These are phyloP conservation scores for Penicillium sp. DNA, from an alignment of 2,329 filamentous ascomycete genomes.

Conservation along the genomic window DNA sequence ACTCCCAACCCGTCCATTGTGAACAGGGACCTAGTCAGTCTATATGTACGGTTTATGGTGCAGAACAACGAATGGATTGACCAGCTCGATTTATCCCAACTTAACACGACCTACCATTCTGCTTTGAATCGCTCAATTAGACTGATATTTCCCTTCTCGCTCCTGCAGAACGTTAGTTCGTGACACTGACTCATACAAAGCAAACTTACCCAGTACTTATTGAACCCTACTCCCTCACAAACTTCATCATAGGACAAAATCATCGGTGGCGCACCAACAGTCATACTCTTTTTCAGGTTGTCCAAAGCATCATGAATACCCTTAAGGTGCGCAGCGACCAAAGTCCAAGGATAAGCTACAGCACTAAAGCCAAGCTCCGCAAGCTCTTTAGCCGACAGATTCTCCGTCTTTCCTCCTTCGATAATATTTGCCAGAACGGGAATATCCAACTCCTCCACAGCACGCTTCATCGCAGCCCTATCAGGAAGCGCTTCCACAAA, in stretches of 20 bases:
- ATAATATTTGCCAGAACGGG: constrained; percentile 49
- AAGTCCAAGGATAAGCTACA: constrained; percentile 48
- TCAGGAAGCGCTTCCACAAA: constrained; percentile 50
- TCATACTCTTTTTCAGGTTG: constrained; percentile 45
- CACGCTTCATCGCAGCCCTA: constrained; percentile 43
- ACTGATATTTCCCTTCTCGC: constrained; percentile 23
- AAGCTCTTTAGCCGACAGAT: constrained; percentile 41
- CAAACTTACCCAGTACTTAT: constrained; percentile 41
- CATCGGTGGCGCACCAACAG: constrained; percentile 43
- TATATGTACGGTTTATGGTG: not conserved
- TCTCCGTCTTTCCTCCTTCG: constrained; percentile 45
- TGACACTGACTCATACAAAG: not conserved
- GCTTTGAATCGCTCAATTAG: not conserved
- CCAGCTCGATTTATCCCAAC: not conserved
- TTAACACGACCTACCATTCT: not conserved
- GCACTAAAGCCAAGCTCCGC: constrained; percentile 42
- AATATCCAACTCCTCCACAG: constrained; percentile 39
- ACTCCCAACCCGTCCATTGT: not conserved
- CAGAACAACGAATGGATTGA: not conserved
- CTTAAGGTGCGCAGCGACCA: constrained; percentile 48
- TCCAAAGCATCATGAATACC: constrained; percentile 36
- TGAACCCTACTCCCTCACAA: constrained; percentile 49
- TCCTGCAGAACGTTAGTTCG: constrained; percentile 35
- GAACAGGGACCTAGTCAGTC: not conserved
- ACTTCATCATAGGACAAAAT: constrained; percentile 48